A percentile compares a stretch with the other conserved stretches of the same genome.
These are phyloP conservation scores for Blakeslea trispora DNA, from an alignment of 371 early-diverging fungal genomes.

Conservation along the genomic window DNA sequence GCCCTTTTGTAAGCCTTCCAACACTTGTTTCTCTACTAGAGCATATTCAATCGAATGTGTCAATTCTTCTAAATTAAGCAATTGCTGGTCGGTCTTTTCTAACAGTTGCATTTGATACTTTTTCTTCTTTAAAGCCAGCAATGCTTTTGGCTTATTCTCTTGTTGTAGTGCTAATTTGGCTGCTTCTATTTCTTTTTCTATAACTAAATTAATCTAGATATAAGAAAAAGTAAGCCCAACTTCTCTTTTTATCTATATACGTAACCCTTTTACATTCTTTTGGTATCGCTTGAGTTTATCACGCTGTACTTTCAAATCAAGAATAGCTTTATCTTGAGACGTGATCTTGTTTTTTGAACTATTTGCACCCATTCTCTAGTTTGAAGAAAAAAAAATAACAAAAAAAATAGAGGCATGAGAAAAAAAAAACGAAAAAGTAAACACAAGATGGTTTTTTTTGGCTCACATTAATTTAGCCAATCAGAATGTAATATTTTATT, in stretches of 20 bases:
- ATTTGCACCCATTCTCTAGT: conserved; percentile 51
- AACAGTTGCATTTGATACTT: conserved; percentile 92
- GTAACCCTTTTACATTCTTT: conserved; percentile 76
- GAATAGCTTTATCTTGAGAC: conserved; percentile 87
- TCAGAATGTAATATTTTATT: neutral
- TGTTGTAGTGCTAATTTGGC: conserved; percentile 64
- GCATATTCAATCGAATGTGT: conserved; percentile 89
- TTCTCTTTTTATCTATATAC: too few species aligned
- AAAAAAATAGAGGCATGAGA: neutral
- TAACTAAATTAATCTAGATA: conserved; percentile 68
- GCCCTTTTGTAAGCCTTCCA: conserved; percentile 83
- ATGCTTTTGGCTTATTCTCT: conserved; percentile 81
- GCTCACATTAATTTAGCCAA: neutral
- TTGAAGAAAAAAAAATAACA: neutral
- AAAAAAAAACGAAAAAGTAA: neutral
- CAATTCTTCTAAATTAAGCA: conserved; percentile 88
- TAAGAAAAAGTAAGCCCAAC: too few species aligned
- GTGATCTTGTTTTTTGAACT: conserved; percentile 68
- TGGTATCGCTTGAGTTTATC: conserved; percentile 92
- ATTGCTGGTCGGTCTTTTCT: conserved; percentile 81
- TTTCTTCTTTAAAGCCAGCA: conserved; percentile 91
- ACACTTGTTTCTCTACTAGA: conserved; percentile 84
- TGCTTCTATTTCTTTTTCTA: conserved; percentile 65
- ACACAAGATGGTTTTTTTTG: neutral
- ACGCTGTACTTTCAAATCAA: conserved; percentile 93